Conservation (phyloP, 2,329 filamentous ascomycete species). For the Botryosphaeria dothidea region DNA sequence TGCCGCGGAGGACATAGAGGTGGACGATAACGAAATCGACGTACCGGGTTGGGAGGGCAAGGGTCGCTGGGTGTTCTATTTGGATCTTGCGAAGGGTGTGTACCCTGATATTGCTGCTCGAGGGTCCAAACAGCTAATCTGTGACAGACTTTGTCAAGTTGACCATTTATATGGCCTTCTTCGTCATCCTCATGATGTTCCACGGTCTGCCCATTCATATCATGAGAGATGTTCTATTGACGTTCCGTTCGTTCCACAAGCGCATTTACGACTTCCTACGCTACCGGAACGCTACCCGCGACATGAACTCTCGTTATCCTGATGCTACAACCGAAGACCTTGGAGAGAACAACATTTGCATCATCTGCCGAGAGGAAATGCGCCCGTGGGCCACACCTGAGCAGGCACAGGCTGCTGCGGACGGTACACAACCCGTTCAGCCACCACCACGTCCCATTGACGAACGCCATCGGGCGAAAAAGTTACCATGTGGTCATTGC, state of each 20-base stretch:
- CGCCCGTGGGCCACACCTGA: constrained; percentile 66
- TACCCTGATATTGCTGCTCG: background rate
- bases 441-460: constrained; percentile 54
- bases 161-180: constrained; percentile 86
- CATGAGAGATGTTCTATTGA: constrained; percentile 92
- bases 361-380: constrained; percentile 98
- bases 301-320: constrained; percentile 89
- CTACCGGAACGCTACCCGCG: constrained; percentile 86
- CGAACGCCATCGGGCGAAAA: constrained; percentile 87
- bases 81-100: constrained; percentile 81
- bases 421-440: constrained; percentile 38
- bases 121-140: background rate
- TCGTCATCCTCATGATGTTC: constrained; percentile 88
- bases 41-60: constrained; percentile 96
- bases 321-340: constrained; percentile 90
- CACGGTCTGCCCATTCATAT: constrained; percentile 97
- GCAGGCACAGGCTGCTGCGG: constrained; percentile 29
- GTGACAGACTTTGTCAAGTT: constrained; percentile 82
- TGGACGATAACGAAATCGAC: constrained; percentile 93
- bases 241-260: constrained; percentile 86
- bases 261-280: constrained; percentile 84
- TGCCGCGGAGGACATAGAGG: constrained; percentile 63
- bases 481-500: constrained; percentile 93
- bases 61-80: constrained; percentile 84
- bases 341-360: constrained; percentile 85